Evolutionary conservation across 768 basidiomycete genomes (phyloP).

Genomic region (Serendipita sp.): DNA sequence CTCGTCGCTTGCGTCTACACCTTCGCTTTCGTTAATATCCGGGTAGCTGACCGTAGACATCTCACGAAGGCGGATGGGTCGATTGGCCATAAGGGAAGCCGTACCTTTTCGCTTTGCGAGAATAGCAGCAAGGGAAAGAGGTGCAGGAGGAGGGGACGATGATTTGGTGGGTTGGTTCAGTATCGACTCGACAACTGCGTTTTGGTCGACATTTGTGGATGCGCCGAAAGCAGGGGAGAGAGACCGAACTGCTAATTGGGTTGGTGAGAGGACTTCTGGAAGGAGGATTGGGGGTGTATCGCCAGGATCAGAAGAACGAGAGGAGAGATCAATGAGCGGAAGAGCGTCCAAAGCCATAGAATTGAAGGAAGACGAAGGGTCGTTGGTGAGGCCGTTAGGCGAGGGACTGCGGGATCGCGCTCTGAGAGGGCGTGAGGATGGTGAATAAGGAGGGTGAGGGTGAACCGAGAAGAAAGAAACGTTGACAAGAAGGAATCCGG

Average conservation of each 20-base stretch:
- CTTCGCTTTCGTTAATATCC: background rate
- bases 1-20: background rate
- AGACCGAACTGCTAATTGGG: background rate
- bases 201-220: background rate
- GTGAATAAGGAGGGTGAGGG: background rate
- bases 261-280: background rate
- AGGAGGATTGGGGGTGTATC: background rate
- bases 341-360: background rate
- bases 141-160: background rate
- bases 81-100: background rate
- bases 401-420: too few species aligned
- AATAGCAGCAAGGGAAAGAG: background rate
- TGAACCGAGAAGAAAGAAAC: conserved; percentile 2
- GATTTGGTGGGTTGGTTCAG: background rate
- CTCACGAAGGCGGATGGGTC: background rate
- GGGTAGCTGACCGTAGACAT: conserved; percentile 7
- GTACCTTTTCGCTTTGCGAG: background rate
- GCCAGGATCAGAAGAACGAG: background rate
- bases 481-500: background rate
- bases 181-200: background rate
- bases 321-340: conserved; percentile 1
- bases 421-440: background rate
- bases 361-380: background rate
- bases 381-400: too few species aligned
- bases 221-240: conserved; percentile 1